Conservation (phyloP, 2,329 filamentous ascomycete species). For the Acephala macrosclerotiorum region DNA sequence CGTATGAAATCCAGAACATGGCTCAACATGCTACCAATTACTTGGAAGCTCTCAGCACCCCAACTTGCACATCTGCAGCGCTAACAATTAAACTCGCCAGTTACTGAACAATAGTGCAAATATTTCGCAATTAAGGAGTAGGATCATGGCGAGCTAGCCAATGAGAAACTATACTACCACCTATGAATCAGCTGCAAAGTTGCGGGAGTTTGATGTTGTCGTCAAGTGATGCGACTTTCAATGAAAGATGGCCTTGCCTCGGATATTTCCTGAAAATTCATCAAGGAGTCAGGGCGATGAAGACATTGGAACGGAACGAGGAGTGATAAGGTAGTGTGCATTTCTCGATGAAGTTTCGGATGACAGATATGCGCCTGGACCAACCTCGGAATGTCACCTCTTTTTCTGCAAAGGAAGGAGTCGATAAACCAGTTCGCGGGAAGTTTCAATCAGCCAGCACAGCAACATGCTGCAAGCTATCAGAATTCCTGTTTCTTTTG, state of each 20-base stretch:
- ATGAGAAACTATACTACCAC: no score
- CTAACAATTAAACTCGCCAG: no score
- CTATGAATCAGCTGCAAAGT: no score
- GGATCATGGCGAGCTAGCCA: no score
- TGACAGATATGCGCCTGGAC: neutral
- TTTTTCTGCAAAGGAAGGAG: neutral
- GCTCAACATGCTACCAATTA: no score
- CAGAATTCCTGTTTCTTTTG: neutral
- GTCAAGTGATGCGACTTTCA: neutral
- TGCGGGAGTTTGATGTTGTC: neutral
- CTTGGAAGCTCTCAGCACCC: no score
- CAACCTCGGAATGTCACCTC: neutral
- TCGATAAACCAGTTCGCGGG: neutral
- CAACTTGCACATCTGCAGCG: no score
- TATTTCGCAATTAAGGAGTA: no score
- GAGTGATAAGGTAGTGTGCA: neutral
- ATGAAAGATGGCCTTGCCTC: neutral
- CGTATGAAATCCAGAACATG: neutral
- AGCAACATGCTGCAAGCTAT: neutral
- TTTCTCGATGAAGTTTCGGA: neutral
- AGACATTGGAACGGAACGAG: neutral
- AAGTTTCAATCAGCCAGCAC: neutral
- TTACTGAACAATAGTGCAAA: no score
- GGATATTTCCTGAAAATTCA: neutral
- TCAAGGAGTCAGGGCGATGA: neutral